A percentile compares a stretch with the other conserved stretches of the same genome.
phyloP scores from a whole-genome alignment of 2,329 filamentous ascomycete species.

The Aspergillus transmontanensis region DNA sequence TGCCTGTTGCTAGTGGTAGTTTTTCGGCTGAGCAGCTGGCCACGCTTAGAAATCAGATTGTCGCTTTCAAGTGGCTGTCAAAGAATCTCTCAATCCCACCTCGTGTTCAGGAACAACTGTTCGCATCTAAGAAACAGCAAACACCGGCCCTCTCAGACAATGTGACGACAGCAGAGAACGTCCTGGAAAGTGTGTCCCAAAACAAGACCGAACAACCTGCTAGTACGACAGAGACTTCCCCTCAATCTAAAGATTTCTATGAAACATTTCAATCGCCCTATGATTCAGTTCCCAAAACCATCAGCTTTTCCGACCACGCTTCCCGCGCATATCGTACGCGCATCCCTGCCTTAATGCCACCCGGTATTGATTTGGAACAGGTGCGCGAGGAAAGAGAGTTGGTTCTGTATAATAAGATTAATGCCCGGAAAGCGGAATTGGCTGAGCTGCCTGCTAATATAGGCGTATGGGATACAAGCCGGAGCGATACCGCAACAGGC shows the following conservation, averaged over 20 bases:
- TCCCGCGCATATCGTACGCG: slow-evolving; percentile 75
- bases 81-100: slow-evolving; percentile 83
- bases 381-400: slow-evolving; percentile 84
- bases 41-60: slow-evolving; percentile 80
- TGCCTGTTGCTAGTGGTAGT: slow-evolving; percentile 49
- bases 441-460: slow-evolving; percentile 83
- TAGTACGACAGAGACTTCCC: slow-evolving; percentile 28
- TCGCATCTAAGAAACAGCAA: slow-evolving; percentile 56
- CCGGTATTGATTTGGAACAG: slow-evolving; percentile 84
- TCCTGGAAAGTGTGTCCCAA: slow-evolving; percentile 44
- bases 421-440: slow-evolving; percentile 79
- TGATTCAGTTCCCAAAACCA: slow-evolving; percentile 56
- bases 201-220: slow-evolving; percentile 34
- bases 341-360: slow-evolving; percentile 85
- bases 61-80: slow-evolving; percentile 85
- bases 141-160: slow-evolving; percentile 42
- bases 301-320: slow-evolving; percentile 79
- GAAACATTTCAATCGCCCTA: slow-evolving; percentile 78
- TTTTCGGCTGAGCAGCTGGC: slow-evolving; percentile 79
- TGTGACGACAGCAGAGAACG: slow-evolving; percentile 33
- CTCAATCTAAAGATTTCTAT: slow-evolving; percentile 53
- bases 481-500: slow-evolving; percentile 67
- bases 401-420: slow-evolving; percentile 87
- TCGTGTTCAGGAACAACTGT: slow-evolving; percentile 80
- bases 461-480: slow-evolving; percentile 78